phyloP scores from a whole-genome alignment of 164 flowering plant genomes.

The Protea cynaroides region DNA sequence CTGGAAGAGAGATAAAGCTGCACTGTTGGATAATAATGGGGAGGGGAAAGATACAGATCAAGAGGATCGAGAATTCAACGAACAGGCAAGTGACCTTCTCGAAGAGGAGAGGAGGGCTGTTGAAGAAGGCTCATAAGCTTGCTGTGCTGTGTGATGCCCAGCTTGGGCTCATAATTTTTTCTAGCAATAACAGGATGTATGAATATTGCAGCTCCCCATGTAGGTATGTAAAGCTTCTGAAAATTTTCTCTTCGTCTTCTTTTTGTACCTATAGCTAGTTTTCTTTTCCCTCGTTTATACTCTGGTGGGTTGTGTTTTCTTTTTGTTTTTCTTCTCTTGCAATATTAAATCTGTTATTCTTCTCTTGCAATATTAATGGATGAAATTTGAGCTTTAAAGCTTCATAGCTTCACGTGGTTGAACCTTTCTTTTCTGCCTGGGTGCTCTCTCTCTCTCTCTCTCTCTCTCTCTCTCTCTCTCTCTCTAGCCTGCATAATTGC shows the following conservation, averaged over 20 bases:
- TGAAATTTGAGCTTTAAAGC: neutral
- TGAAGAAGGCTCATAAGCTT: no score
- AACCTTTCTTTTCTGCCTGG: no score
- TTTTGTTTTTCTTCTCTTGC: no score
- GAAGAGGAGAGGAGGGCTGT: no score
- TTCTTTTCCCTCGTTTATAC: neutral
- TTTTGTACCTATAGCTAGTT: no score
- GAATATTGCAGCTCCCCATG: constrained; percentile 20
- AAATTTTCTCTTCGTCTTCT: neutral
- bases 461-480: no score
- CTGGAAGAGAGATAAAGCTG: constrained; percentile 7
- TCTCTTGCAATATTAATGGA: neutral
- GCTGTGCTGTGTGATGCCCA: no score
- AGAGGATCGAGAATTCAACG: no score
- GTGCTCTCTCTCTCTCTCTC: no score
- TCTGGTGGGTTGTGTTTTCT: neutral
- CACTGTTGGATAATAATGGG: constrained; percentile 20
- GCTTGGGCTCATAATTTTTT: constrained; percentile 48
- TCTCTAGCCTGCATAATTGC: no score
- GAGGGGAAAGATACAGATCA: constrained; percentile 29
- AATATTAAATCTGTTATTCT: neutral
- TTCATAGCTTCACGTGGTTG: no score
- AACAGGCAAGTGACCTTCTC: no score
- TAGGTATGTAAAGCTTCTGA: constrained; percentile 11
- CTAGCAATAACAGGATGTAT: constrained; percentile 30